Evolutionary conservation across 2,329 filamentous ascomycete species (phyloP).

Genomic region (Nigrospora osmanthi): DNA sequence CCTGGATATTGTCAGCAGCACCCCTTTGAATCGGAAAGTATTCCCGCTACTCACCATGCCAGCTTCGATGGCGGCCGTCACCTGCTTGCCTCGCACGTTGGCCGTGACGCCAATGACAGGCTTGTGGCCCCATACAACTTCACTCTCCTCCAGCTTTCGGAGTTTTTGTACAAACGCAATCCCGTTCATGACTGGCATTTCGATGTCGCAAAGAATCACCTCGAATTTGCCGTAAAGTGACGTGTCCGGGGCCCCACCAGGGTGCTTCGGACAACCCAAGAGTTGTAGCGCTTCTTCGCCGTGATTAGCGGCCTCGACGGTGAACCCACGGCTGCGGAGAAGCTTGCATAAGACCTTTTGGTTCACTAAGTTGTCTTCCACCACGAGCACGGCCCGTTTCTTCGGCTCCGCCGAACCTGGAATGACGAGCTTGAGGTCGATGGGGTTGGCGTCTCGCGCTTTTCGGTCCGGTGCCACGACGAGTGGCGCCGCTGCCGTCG

Average conservation of each 20-base stretch:
- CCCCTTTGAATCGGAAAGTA: neutral
- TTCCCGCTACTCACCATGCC: constrained; percentile 14
- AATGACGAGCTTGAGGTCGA: constrained; percentile 3
- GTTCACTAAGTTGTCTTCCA: constrained; percentile 56
- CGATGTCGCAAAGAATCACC: constrained; percentile 17
- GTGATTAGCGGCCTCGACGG: constrained; percentile 47
- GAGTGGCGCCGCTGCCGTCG: constrained; percentile 2
- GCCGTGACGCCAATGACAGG: constrained; percentile 18
- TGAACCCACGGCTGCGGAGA: constrained; percentile 39
- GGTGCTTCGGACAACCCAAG: neutral
- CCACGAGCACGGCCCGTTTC: constrained; percentile 33
- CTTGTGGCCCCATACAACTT: constrained; percentile 11
- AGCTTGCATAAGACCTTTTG: constrained; percentile 47
- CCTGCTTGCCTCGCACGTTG: constrained; percentile 17
- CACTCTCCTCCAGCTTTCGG: constrained; percentile 9
- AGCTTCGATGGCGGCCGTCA: constrained; percentile 14
- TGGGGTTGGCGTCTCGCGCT: neutral
- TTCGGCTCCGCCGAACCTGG: neutral
- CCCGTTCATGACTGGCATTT: constrained; percentile 19
- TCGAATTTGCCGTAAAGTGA: constrained; percentile 9
- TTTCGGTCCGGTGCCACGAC: neutral
- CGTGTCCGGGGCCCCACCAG: neutral
- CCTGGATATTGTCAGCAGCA: constrained; percentile 8
- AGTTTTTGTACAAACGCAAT: constrained; percentile 15
- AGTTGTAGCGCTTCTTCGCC: constrained; percentile 45